Base-by-base conservation (phyloP, 768 basidiomycete species). In the Lyophyllum decastes region DNA sequence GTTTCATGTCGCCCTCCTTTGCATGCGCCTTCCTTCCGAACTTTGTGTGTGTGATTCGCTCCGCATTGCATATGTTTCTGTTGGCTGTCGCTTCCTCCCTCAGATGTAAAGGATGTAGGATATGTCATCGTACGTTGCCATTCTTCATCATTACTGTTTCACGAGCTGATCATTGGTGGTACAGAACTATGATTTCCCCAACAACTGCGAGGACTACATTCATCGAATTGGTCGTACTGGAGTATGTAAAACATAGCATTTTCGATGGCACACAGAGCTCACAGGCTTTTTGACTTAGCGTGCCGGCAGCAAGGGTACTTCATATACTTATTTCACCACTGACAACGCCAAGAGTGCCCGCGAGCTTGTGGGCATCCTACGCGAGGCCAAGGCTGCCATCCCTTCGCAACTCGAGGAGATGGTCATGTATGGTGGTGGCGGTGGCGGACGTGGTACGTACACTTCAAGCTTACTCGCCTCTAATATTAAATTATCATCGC, bases 171-270 rank as follows among this genome's bases (percentile, higher is more conserved):
- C 51, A 64, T 57, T 49, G 34, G 54, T 34, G n/a, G 44, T 51
- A 2, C 63, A 95, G 94, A 95, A 95, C 76, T 95, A 92, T 72
- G 95, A 98, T 72, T 97, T 98, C 80, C 95, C 95, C 0, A 97
- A 97, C 76, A 95, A 96, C 70, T 93, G 92, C 68, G 95, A 96
- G 78, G 95, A 97, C 74, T 98, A 98, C 75, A 94, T 98, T 59
- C 96, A 99, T 76, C 94, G 96, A 65, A 99, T 99, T 68, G 97
- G 96, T 62, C 94, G 96, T 72, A 97, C 96, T 62, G 95, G 95
- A 55, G 92, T 93, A 73, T 46, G 83, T 71, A 0, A 53, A 44
- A 14, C 30, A 21, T 56, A 38, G 14, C 19, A 1, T 55, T 30
- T 4, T 30, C 34, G 9, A 24, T 4, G 44, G 10, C n/a, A 27